Base-by-base conservation (phyloP, 2,329 filamentous ascomycete species). In the Botrytis cinerea region DNA sequence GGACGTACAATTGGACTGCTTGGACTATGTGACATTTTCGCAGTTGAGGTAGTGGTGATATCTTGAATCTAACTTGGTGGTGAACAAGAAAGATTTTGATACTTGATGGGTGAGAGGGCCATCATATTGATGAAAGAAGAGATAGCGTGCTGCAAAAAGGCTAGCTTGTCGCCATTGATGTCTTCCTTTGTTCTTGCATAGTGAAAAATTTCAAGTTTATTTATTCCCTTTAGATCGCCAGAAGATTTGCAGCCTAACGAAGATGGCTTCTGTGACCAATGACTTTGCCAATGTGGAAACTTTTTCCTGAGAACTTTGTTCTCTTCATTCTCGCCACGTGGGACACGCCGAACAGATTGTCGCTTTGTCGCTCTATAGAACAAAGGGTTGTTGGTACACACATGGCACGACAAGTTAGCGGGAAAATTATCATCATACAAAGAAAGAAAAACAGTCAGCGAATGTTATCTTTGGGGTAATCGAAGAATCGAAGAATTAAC, bases 51-150 rank as follows among this genome's bases (percentile, higher is more conserved):
- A 25, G n/a, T 35, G 48, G 28, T 51, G 8, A 43, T 68, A 20
- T 68, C 5, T 57, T 57, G 3, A 10, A 43, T 57, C 40, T 43
- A 6, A 8, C 3, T 32, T 32, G 18, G 48, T 57, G 18, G n/a
- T 12, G 48, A 54, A 54, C n/a, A 38, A 2, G 46, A 8, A 38
- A 57, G 1, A 20, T 57, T 14, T 57, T 35, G 10, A 16, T 6
- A 35, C 9, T 57, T 57, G 35, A 43, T 68, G 48, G 8, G 4
- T 0, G 25, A 25, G 35, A 9, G 5, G 57, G 28, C 18, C 25
- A 32, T 57, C 10, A 68, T 68, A 28, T 43, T 28, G 66, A 40
- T 68, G 48, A 68, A 68, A 57, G 66, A 57, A 68, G 66, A 32
- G n/a, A 18, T 20, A 25, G 48, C 9, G 35, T 68, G 32, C 35